Percentiles rank a stretch among this genome's conserved stretches.
These are phyloP conservation scores for Colletotrichum paranaense DNA, from an alignment of 2,329 filamentous ascomycete genomes.

Conservation along the genomic window DNA sequence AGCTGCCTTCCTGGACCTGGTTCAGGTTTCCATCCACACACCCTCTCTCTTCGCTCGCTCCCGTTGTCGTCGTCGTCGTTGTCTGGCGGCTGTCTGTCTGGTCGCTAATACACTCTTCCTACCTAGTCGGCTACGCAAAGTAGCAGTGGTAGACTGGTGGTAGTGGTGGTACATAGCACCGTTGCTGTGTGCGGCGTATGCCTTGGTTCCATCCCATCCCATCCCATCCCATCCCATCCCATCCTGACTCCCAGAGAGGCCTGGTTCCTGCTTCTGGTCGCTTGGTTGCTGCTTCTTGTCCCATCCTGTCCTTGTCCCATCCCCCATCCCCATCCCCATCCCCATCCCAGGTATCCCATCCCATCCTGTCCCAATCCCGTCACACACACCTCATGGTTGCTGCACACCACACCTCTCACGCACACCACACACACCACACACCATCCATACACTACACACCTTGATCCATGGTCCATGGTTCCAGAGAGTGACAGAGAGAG, in stretches of 20 bases:
- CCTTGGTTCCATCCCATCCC: background rate
- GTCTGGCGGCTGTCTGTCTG: background rate
- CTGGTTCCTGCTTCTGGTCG: background rate
- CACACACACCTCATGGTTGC: background rate
- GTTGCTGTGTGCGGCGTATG: background rate
- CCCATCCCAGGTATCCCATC: constrained; percentile 1
- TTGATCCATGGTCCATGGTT: background rate
- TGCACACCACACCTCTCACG: background rate
- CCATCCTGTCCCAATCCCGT: background rate
- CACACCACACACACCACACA: background rate
- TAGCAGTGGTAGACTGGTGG: background rate
- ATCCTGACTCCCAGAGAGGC: background rate
- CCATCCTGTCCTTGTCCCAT: background rate
- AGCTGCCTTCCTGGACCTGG: constrained; percentile 34
- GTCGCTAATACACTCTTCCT: background rate
- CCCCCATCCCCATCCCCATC: background rate
- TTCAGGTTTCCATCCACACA: constrained; percentile 28
- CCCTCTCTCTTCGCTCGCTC: constrained; percentile 8
- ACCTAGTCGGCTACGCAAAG: background rate
- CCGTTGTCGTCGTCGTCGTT: constrained; percentile 4
- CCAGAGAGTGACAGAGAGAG: no score
- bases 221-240: background rate
- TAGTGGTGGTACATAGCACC: background rate
- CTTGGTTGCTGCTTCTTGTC: constrained; percentile 12
- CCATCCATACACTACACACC: background rate